Base-by-base conservation (phyloP, 345 rosid genomes). In the Acer saccharum region DNA sequence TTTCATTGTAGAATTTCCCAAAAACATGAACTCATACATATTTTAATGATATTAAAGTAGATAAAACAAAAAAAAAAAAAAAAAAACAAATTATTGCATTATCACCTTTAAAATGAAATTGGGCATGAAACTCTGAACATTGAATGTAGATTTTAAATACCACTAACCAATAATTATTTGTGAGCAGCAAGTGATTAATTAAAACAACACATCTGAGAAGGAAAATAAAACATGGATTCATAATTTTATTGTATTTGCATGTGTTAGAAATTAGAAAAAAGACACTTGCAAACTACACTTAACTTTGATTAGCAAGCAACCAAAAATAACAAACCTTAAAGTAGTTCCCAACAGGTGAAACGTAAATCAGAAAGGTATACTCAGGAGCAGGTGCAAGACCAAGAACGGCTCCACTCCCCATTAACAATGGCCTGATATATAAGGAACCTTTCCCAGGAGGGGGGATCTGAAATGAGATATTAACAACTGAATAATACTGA, bases 381-480 rank as follows among this genome's bases (percentile, higher is more conserved):
- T 96, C 99, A 25, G 98, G 98, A 68, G 98, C 90, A 81, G 99
- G 99, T 7, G 97, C 95, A 84, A 94, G 95, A 84, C 98, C 98
- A 83, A 96, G 98, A 86, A 95, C 94, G 72, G 98, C 95, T 80
- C 99, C 99, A 79, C 90, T 94, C 35, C 99, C 98, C 94, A 96
- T 91, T 65, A 96, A 85, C 88, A 96, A 88, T 69, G 97, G 99
- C 82, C 98, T 88, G 35, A 96, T 83, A 68, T 92, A 96, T 58
- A 96, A 88, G 43, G 99, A 90, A 63, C 98, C 99, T 86, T 96
- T 96, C 81, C 98, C 99, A 2, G 90, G 70, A 46, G 99, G 99
- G 20, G 99, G 98, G 64, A 96, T 80, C 98, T 92, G 86, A 76
- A 86, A 82, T 44, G 41, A 79, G 50, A 74, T 10, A 80, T 43